Percentiles rank a stretch among this genome's conserved stretches.
phyloP scores from a whole-genome alignment of 352 stramenopile genomes.

The Pythium brassicae region DNA sequence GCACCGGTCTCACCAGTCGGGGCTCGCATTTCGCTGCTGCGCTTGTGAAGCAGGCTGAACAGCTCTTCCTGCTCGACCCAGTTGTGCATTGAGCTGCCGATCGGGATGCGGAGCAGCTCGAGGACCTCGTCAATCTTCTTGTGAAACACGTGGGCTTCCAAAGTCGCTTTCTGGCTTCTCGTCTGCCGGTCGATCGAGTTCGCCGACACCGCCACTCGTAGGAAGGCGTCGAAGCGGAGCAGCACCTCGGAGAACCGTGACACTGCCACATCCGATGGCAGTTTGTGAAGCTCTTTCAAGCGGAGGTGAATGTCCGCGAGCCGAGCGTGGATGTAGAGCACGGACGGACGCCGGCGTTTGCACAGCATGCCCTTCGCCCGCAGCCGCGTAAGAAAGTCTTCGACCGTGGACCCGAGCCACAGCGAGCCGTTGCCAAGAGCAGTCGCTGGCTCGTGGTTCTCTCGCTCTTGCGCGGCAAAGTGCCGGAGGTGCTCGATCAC shows the following conservation, averaged over 20 bases:
- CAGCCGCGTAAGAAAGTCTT: slow-evolving; percentile 6
- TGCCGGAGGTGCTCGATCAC: slow-evolving; percentile 8
- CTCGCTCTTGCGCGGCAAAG: slow-evolving; percentile 4
- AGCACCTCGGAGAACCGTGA: slow-evolving; percentile 7
- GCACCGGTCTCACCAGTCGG: neutral
- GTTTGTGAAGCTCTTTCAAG: slow-evolving; percentile 8
- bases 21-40: neutral
- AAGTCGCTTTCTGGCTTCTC: slow-evolving; percentile 3
- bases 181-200: slow-evolving; percentile 1
- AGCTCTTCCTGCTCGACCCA: slow-evolving; percentile 7
- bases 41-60: neutral
- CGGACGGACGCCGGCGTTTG: neutral
- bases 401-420: neutral
- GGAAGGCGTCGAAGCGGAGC: slow-evolving; percentile 4
- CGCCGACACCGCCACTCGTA: slow-evolving; percentile 8
- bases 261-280: slow-evolving; percentile 8
- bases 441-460: neutral
- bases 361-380: slow-evolving; percentile 9
- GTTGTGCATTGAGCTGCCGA: slow-evolving; percentile 1
- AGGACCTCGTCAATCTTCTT: slow-evolving; percentile 11
- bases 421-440: neutral
- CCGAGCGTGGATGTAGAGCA: slow-evolving; percentile 9
- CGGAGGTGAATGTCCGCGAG: slow-evolving; percentile 7
- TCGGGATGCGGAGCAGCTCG: neutral
- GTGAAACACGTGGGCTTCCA: slow-evolving; percentile 9